Percentiles rank a stretch among this genome's conserved stretches.
These are phyloP conservation scores for Pleurotus djamor DNA, from an alignment of 768 basidiomycete genomes.

Conservation along the genomic window DNA sequence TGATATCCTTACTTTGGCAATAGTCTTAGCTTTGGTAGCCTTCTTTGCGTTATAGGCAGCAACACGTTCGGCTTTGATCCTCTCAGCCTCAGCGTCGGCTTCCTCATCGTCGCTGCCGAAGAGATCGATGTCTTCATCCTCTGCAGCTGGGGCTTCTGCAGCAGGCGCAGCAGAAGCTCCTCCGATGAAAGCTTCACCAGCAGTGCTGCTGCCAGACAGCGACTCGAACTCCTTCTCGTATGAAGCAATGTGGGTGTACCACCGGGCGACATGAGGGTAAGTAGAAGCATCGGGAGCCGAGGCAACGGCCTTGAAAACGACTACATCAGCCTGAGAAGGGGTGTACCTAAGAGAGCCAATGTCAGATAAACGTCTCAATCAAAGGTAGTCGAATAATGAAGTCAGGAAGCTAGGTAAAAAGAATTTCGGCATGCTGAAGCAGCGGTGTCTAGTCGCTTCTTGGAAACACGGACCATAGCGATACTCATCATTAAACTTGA, in stretches of 20 bases:
- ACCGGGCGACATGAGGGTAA: constrained; percentile 77
- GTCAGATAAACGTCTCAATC: constrained; percentile 8
- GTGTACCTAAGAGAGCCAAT: constrained; percentile 58
- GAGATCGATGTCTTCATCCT: constrained; percentile 80
- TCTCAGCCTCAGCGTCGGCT: constrained; percentile 83
- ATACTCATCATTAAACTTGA: constrained; percentile 55
- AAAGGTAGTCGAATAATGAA: constrained; percentile 6
- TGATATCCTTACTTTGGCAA: constrained; percentile 68
- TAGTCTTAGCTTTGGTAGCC: constrained; percentile 83
- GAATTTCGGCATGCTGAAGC: constrained; percentile 69
- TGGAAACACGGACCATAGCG: constrained; percentile 98
- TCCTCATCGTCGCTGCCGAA: constrained; percentile 80
- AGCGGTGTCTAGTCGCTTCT: constrained; percentile 94
- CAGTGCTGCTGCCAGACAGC: constrained; percentile 84
- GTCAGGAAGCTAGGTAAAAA: constrained; percentile 74
- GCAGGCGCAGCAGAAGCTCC: constrained; percentile 43
- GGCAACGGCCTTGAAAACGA: constrained; percentile 80
- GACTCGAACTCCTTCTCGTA: constrained; percentile 75
- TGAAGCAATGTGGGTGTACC: constrained; percentile 94
- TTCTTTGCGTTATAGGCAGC: constrained; percentile 94
- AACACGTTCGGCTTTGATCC: constrained; percentile 88
- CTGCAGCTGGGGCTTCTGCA: constrained; percentile 45
- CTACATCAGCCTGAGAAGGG: constrained; percentile 93
- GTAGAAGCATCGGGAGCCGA: constrained; percentile 61
- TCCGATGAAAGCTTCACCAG: constrained; percentile 70